phyloP scores from a whole-genome alignment of 73 alveolate genomes.

The Tetrahymena malaccensis region DNA sequence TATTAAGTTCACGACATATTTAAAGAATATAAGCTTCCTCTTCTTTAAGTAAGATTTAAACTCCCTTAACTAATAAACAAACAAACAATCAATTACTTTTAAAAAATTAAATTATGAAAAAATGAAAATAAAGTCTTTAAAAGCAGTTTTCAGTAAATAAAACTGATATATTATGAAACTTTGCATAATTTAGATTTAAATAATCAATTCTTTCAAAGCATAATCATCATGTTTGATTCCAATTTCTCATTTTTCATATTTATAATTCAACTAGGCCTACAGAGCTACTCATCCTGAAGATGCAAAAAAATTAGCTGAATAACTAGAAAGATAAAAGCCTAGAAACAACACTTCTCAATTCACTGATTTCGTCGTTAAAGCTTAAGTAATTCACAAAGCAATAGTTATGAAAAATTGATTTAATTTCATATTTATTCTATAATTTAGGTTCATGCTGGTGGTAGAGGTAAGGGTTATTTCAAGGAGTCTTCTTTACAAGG shows the following conservation, averaged over 20 bases:
- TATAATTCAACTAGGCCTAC: conserved; percentile 45
- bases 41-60: background rate
- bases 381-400: background rate
- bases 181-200: background rate
- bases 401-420: background rate
- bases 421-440: conserved; percentile 9
- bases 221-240: background rate
- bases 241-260: background rate
- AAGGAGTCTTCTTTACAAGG: conserved; percentile 64
- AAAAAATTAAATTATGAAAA: background rate
- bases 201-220: background rate
- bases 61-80: background rate
- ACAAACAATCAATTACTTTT: no score
- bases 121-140: background rate
- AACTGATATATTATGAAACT: background rate
- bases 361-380: conserved; percentile 48
- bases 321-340: conserved; percentile 7
- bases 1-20: background rate
- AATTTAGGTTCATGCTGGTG: conserved; percentile 63
- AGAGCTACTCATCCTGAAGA: conserved; percentile 48
- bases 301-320: conserved; percentile 25
- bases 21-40: background rate
- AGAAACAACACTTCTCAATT: background rate
- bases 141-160: background rate
- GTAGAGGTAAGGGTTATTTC: conserved; percentile 69